Base-by-base conservation (phyloP, 2,329 filamentous ascomycete genomes). In the Talaromyces sp. region DNA sequence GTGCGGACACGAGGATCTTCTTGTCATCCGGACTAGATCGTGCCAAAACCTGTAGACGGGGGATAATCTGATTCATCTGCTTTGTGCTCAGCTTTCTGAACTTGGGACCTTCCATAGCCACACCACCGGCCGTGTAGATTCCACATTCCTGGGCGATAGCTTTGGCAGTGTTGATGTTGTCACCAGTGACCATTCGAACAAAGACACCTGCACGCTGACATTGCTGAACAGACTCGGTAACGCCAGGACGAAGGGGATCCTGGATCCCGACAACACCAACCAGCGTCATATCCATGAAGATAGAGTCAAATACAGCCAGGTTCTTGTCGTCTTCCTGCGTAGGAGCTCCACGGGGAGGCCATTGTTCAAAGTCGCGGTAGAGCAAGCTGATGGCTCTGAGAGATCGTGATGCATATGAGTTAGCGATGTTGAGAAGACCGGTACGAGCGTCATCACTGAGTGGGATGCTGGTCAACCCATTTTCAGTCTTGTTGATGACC, bases 131-230 rank as follows among this genome's bases (percentile, higher is more conserved):
- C 44, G 86, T 86, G 62, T 90, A 82, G 64, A 93, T 93, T 44
- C 90, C 89, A 72, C 90, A 92, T 69, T 93, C 90, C 67, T 83
- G 83, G 21, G 90, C 90, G 69, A 93, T 93, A 23, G 90, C 88
- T 72, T 89, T 85, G 1, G 90, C 90, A 7, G 90, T 93, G 64
- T 90, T 78, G 67, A 89, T 86, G 77, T 93, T 93, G 77, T 93
- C 90, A 66, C 90, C 90, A 4, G 90, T 93, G 2, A 93, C 90
- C 90, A 93, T 93, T 70, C 90, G 88, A 18, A 93, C 89, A 65
- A 88, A 84, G 11, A 93, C 90, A 64, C 90, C 90, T 4, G 90
- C 90, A 62, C 84, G 82, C 72, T 93, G 89, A 71, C 90, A 93
- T 63, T 87, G 82, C 64, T 80, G 80, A 31, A 93, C 90, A 11